These are phyloP conservation scores for Tolypocladium ovalisporum DNA, from an alignment of 2,329 filamentous ascomycete species.

Conservation along the genomic window DNA sequence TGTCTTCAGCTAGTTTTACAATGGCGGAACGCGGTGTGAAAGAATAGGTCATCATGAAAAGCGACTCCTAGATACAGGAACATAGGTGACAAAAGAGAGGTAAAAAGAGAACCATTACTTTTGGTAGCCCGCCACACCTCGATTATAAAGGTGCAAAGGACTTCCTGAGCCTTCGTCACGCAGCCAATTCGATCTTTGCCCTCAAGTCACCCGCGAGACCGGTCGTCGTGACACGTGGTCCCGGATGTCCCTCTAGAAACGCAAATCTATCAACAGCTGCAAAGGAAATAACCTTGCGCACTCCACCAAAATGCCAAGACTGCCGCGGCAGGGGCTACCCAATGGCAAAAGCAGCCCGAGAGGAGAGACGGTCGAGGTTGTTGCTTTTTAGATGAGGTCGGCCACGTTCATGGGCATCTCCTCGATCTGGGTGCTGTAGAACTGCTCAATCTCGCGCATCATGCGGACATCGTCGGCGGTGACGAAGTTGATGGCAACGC, in stretches of 20 bases:
- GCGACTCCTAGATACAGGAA: conserved; percentile 25
- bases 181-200: conserved; percentile 20
- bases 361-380: conserved; percentile 11
- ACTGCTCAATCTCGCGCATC: conserved; percentile 99
- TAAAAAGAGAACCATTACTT: conserved; percentile 29
- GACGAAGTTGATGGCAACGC: conserved; percentile 99
- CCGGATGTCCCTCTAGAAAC: conserved; percentile 23
- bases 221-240: conserved; percentile 12
- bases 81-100: conserved; percentile 18
- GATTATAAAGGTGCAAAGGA: conserved; percentile 25
- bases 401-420: conserved; percentile 98
- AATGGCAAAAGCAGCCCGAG: conserved; percentile 10
- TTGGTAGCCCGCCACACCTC: conserved; percentile 28
- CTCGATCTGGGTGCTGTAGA: conserved; percentile 99
- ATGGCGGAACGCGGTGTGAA: not conserved
- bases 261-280: conserved; percentile 30
- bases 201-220: conserved; percentile 18
- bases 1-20: not conserved
- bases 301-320: conserved; percentile 16
- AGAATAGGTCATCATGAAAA: conserved; percentile 19
- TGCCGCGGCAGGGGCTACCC: conserved; percentile 13
- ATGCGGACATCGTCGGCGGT: conserved; percentile 98
- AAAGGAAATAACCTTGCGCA: conserved; percentile 19
- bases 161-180: conserved; percentile 26
- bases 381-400: conserved; percentile 54